A percentile compares a stretch with the other conserved stretches of the same genome.
Conservation (phyloP, 257 asterid genomes). For the Solanum ossicruentum region DNA sequence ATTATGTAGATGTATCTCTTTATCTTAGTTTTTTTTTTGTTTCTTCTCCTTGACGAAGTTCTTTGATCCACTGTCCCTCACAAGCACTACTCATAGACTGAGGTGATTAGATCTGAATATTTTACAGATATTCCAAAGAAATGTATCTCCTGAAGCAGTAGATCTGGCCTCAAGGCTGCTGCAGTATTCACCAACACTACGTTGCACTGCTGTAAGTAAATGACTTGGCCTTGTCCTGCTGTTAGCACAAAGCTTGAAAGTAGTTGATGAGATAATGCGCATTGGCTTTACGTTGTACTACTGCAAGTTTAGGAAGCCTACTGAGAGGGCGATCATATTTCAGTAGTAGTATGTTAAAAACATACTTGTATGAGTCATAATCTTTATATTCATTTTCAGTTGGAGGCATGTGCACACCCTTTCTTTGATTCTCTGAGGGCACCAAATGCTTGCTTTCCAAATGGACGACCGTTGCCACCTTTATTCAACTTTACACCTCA, state of each 20-base stretch:
- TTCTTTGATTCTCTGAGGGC: constrained; percentile 63
- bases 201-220: constrained; percentile 68
- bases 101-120: neutral
- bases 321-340: neutral
- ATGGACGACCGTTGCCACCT: constrained; percentile 69
- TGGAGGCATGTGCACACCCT: constrained; percentile 58
- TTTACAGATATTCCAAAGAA: constrained; percentile 60
- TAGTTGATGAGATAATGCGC: neutral
- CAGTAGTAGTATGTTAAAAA: neutral
- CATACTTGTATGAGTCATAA: neutral
- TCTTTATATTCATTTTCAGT: constrained; percentile 18
- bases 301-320: neutral
- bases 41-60: neutral
- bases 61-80: neutral
- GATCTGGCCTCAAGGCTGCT: constrained; percentile 75
- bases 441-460: constrained; percentile 48
- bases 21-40: neutral
- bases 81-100: neutral
- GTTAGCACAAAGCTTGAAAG: neutral
- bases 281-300: no score
- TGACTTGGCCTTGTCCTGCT: neutral
- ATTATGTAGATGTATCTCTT: neutral
- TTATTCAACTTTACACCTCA: constrained; percentile 70
- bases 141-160: constrained; percentile 76
- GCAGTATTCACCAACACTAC: constrained; percentile 73